Percentiles rank a stretch among this genome's conserved stretches.
Evolutionary conservation across 2,329 filamentous ascomycete genomes (phyloP).

Genomic region (Colletotrichum lentis): DNA sequence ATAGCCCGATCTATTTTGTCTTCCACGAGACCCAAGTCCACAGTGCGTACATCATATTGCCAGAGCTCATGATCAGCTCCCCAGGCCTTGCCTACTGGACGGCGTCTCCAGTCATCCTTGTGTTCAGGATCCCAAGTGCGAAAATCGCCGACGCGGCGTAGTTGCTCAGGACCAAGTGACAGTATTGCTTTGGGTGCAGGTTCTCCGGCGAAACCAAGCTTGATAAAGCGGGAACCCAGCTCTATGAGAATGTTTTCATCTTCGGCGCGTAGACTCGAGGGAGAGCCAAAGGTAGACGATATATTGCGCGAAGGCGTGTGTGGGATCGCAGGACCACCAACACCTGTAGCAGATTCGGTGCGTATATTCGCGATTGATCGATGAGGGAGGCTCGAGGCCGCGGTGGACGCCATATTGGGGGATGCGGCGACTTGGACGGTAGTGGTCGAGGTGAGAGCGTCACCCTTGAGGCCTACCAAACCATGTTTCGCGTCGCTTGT

Average conservation of each 20-base stretch:
- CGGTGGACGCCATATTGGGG: conserved; percentile 46
- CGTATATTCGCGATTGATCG: conserved; percentile 67
- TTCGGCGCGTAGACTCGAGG: conserved; percentile 72
- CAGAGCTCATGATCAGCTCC: conserved; percentile 77
- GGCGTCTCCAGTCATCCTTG: conserved; percentile 57
- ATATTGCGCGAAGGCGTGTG: conserved; percentile 68
- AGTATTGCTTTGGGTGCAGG: conserved; percentile 75
- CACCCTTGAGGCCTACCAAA: not conserved
- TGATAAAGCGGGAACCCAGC: conserved; percentile 79
- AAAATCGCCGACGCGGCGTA: conserved; percentile 83
- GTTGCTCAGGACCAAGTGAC: conserved; percentile 77
- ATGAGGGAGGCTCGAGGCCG: conserved; percentile 60
- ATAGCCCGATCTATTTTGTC: conserved; percentile 88
- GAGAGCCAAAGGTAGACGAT: conserved; percentile 64
- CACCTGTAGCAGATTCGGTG: conserved; percentile 47
- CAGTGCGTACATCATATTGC: conserved; percentile 73
- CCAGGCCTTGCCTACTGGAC: conserved; percentile 63
- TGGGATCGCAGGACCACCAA: conserved; percentile 56
- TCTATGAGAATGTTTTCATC: conserved; percentile 88
- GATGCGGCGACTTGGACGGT: conserved; percentile 7
- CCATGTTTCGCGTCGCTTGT: not conserved
- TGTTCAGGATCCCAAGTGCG: conserved; percentile 70
- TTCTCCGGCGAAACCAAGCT: conserved; percentile 88
- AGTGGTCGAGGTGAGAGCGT: not conserved
- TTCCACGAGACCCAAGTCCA: conserved; percentile 81